Base-by-base conservation (phyloP, 2,329 filamentous ascomycete species). In the Trichoderma citrinoviride region DNA sequence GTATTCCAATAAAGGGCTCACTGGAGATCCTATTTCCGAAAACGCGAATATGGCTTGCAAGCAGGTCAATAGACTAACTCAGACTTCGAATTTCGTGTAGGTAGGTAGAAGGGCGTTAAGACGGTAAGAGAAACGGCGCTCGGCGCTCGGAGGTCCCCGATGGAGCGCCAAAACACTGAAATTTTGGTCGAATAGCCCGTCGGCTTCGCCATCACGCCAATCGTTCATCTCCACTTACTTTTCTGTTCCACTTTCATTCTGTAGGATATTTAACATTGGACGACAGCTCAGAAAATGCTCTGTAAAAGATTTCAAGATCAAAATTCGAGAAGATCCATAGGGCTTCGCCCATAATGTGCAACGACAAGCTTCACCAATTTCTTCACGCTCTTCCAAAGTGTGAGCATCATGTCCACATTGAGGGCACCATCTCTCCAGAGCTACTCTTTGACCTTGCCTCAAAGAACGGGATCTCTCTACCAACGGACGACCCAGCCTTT, bases 401-500 rank as follows among this genome's bases (percentile, higher is more conserved):
- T 77, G 91, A 94, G 75, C 90, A 93, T 73, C 91, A 93, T 77
- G 84, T 93, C 61, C 91, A 94, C 74, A 82, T 94, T 40, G 90
- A 93, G 76, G 91, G 91, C 63, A 88, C 89, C 14, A 82, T 94
- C 43, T 87, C 87, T 46, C 89, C 90, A 1, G 78, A 82, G 63
- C 81, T 92, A 44, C 85, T 93, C 67, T 93, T 93, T 79, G 72
- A 80, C 33, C 85, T 94, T 5, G 88, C 91, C 6, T 73, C 78
- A 41, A 85, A 85, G 71, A 92, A 94, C 81, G 79, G 79, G 62
- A 84, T 93, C 70, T 44, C 79, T 2, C 82, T 93, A 3, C 87
- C 87, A 4, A 78, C 81, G 4, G 46, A 41, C 41, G 87, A 92
- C 71, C 76, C 84, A 21, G 85, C 87, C 37, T 93, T 90, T 75